Base-by-base conservation (phyloP, 2,329 filamentous ascomycete species). In the Penicillium decumbens region DNA sequence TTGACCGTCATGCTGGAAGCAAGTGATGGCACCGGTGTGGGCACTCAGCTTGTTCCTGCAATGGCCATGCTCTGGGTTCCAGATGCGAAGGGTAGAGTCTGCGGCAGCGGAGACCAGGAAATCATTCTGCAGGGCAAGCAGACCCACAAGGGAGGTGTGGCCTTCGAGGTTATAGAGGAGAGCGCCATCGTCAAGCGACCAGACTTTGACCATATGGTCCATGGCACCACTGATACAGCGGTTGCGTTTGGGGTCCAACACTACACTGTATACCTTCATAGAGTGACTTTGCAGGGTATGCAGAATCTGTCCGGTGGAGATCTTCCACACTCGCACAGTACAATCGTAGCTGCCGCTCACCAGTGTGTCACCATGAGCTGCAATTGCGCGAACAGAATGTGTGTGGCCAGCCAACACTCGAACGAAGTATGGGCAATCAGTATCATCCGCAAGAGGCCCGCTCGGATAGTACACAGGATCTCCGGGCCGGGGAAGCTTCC, bases 181-280 rank as follows among this genome's bases (percentile, higher is more conserved):
- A 0, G 85, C 76, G 0, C 93, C 93, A 2, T 88, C 93, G 27
- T 89, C 84, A 12, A 98, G 79, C 52, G 92, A 93, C 93, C 93
- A 98, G 10, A 98, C 92, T 72, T 96, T 97, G 66, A 98, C 93
- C 56, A 91, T 80, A 55, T 93, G 95, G 69, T 98, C 93, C 93
- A 98, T 98, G 6, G 91, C 95, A 10, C 93, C 93, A 55, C 91
- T 96, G 56, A 98, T 97, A 72, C 93, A 98, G 35, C 92, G 87
- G 64, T 95, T 95, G 51, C 93, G 87, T 61, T 87, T 84, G 59
- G 90, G 87, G 64, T 98, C 93, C 20, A 97, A 76, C 7, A 98
- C 93, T 7, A 98, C 93, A 53, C 91, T 96, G 69, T 98, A 98
- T 0, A 98, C 93, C 69, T 98, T 97, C 67, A 92, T 85, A 0